These are phyloP conservation scores for Cardamine chenopodiifolia DNA, from an alignment of 345 rosid genomes.

Conservation along the genomic window DNA sequence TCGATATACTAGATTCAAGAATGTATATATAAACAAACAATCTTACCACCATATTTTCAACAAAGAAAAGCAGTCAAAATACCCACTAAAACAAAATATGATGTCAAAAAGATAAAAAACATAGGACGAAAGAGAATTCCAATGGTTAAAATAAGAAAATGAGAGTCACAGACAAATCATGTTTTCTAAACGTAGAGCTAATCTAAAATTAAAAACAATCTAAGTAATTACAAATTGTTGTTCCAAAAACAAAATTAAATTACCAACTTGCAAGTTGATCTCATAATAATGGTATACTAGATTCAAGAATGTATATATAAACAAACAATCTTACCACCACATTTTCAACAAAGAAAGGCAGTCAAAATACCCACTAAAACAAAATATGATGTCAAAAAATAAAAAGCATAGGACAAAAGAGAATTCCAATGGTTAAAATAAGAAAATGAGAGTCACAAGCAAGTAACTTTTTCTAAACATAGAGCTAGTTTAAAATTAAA, in stretches of 20 bases:
- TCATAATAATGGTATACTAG: constrained; percentile 17
- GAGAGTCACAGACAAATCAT: no score
- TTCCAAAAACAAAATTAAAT: constrained; percentile 34
- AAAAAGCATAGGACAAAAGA: no score
- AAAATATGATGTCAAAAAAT: constrained; percentile 15
- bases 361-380: background rate
- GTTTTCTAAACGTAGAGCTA: no score
- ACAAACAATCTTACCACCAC: background rate
- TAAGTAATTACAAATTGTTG: constrained; percentile 17
- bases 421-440: no score
- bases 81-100: background rate
- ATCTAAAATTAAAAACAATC: background rate
- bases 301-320: constrained; percentile 14
- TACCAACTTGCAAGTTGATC: constrained; percentile 22
- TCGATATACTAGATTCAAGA: background rate
- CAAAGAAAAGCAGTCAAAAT: constrained; percentile 15
- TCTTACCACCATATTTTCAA: constrained; percentile 1
- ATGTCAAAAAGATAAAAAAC: no score
- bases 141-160: no score
- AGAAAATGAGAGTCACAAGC: no score
- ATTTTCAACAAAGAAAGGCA: constrained; percentile 14
- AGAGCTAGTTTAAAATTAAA: no score
- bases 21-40: constrained; percentile 17
- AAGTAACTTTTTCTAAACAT: no score
- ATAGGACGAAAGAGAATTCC: no score